Evolutionary conservation across 306 rosid species (phyloP), one percentile per base, ranked within the genome.

Genomic region (Fagus crenata): DNA sequence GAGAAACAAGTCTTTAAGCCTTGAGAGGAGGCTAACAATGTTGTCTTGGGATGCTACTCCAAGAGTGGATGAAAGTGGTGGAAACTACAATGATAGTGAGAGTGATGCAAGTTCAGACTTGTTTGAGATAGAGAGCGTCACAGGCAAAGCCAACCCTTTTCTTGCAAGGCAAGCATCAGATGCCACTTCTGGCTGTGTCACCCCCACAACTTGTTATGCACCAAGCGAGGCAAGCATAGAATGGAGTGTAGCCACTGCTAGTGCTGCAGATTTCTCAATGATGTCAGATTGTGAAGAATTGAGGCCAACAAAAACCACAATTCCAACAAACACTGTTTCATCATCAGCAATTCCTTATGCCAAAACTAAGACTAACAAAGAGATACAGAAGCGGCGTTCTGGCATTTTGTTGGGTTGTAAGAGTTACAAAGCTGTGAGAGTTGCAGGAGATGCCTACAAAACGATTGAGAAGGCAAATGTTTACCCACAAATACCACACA

Each of bases 61-160:
- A 17, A 77, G 85, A 69, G 36, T 63, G 35, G 88, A 73, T 40
- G 91, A 84, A 9, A 53, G 77, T 36, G 84, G 80, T 42, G 86
- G 81, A 63, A 61, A 60, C 72, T 76, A 78, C 76, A 82, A 92
- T 40, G 97, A 96, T 55, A 85, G 75, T 17, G 93, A 69, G 35
- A 96, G 98, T 76, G 99, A 96, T 85, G 92, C 93, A 74, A 96
- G 99, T 82, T 96, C 99, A 54, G 99, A 96, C 72, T 82, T 96
- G 11, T 96, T 96, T 67, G 99, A 96, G 88, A 88, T 96, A 17
- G 98, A 89, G 73, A 89, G 92, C 64, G 60, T 96, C 71, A 85
- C 90, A 2, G 86, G 85, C 0, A 92, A 86, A 70, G 71, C 84
- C 11, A 84, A 82, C 80, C 76, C 91, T 9, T 82, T 87, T 85